A percentile compares a stretch with the other conserved stretches of the same genome.
Conservation (phyloP, 2,329 filamentous ascomycete species). For the Bipolaris oryzae region DNA sequence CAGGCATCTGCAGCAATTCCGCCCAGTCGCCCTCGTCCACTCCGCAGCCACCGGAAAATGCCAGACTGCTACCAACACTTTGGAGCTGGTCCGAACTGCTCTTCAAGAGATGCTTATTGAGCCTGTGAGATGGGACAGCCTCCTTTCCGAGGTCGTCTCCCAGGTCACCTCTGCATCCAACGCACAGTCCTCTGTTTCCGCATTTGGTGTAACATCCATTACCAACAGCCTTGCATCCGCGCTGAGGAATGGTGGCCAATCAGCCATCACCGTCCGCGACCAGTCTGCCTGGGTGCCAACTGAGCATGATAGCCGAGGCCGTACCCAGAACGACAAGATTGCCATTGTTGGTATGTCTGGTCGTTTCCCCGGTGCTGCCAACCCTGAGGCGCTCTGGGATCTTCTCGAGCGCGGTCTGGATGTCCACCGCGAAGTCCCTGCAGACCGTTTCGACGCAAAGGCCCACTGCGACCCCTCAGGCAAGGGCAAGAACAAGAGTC, state of each 20-base stretch:
- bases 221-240: constrained; percentile 62
- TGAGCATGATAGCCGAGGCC: constrained; percentile 45
- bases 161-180: constrained; percentile 53
- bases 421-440: constrained; percentile 70
- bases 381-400: constrained; percentile 75
- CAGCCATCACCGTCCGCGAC: constrained; percentile 52
- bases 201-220: constrained; percentile 60
- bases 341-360: constrained; percentile 86
- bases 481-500: constrained; percentile 75
- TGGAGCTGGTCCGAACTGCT: constrained; percentile 53
- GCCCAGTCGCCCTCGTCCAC: constrained; percentile 53
- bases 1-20: constrained; percentile 51
- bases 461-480: constrained; percentile 74
- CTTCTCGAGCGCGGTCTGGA: constrained; percentile 75
- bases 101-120: constrained; percentile 55
- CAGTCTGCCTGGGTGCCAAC: constrained; percentile 52
- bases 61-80: constrained; percentile 52
- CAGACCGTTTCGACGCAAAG: constrained; percentile 75
- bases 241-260: constrained; percentile 58
- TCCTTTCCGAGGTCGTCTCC: constrained; percentile 56
- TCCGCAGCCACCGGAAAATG: constrained; percentile 56
- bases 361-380: constrained; percentile 75
- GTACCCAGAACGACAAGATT: constrained; percentile 69
- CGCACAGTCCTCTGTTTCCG: constrained; percentile 53
- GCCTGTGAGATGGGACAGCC: constrained; percentile 57